These are phyloP conservation scores for Catunica adiposa DNA, from an alignment of 2,329 filamentous ascomycete genomes.

Conservation along the genomic window DNA sequence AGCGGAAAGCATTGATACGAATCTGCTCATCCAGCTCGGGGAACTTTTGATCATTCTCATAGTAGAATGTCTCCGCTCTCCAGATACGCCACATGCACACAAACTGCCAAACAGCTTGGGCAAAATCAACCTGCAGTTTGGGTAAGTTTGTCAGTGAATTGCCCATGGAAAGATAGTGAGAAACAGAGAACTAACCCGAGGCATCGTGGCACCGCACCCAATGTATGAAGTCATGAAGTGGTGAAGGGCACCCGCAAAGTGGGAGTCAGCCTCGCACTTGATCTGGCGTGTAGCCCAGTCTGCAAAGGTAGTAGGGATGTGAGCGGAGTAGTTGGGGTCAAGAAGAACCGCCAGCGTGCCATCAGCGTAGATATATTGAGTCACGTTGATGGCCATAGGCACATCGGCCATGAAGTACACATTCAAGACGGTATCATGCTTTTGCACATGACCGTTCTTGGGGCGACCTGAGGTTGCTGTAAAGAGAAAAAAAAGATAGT, in stretches of 20 bases:
- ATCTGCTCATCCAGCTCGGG: constrained; percentile 24
- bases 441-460: no score
- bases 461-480: no score
- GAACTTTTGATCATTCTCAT: constrained; percentile 19
- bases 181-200: constrained; percentile 22
- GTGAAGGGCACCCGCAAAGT: constrained; percentile 22
- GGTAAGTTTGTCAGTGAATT: neutral
- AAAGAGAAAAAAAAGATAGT: neutral
- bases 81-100: constrained; percentile 35
- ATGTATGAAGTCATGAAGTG: constrained; percentile 25
- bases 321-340: constrained; percentile 1
- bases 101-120: constrained; percentile 28
- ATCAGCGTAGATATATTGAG: constrained; percentile 7
- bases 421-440: no score
- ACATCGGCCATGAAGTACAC: no score
- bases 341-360: neutral
- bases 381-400: constrained; percentile 6
- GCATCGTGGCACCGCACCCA: constrained; percentile 20
- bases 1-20: constrained; percentile 24
- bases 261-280: constrained; percentile 14
- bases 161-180: neutral
- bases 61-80: constrained; percentile 28
- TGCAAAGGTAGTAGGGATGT: neutral
- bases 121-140: neutral
- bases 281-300: neutral